Percentiles rank a stretch among this genome's conserved stretches.
phyloP scores from a whole-genome alignment of 2,329 filamentous ascomycete genomes.

The Alternaria triticimaculans region DNA sequence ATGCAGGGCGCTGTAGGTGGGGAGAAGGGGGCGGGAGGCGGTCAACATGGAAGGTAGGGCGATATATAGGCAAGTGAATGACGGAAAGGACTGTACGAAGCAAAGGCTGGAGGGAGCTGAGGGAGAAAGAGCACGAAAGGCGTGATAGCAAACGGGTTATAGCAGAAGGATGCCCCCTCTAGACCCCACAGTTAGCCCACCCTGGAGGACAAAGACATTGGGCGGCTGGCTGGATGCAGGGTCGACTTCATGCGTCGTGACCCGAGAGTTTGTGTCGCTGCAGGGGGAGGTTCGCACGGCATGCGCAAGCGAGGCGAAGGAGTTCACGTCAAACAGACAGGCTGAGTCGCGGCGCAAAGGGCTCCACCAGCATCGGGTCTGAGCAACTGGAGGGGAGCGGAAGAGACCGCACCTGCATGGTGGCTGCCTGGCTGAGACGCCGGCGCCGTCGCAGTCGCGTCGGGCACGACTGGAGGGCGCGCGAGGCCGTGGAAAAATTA shows the following conservation, averaged over 20 bases:
- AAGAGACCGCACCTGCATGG: conserved; percentile 22
- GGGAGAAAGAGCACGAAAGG: conserved; percentile 9
- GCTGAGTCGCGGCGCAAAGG: conserved; percentile 12
- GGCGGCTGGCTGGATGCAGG: conserved; percentile 22
- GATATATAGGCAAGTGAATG: conserved; percentile 6
- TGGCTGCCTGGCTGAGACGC: conserved; percentile 23
- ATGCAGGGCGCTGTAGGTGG: conserved; percentile 27
- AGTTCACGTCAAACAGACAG: conserved; percentile 27
- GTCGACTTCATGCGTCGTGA: conserved; percentile 27
- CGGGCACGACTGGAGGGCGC: background rate
- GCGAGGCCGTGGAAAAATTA: background rate
- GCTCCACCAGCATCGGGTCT: conserved; percentile 2
- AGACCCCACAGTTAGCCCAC: conserved; percentile 6
- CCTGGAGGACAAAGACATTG: conserved; percentile 12
- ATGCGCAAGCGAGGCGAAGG: conserved; percentile 30
- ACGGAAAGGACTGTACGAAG: conserved; percentile 13
- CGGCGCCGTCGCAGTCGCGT: conserved; percentile 14
- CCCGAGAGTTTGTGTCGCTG: conserved; percentile 12
- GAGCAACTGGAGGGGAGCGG: conserved; percentile 19
- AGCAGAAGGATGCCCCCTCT: conserved; percentile 9
- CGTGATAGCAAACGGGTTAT: conserved; percentile 13
- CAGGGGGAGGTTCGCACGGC: conserved; percentile 18
- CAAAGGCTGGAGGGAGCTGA: conserved; percentile 4
- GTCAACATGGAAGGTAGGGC: conserved; percentile 21
- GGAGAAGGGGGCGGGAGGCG: conserved; percentile 19